Conservation (phyloP, 2,329 filamentous ascomycete genomes). For the Pezicula radicicola region DNA sequence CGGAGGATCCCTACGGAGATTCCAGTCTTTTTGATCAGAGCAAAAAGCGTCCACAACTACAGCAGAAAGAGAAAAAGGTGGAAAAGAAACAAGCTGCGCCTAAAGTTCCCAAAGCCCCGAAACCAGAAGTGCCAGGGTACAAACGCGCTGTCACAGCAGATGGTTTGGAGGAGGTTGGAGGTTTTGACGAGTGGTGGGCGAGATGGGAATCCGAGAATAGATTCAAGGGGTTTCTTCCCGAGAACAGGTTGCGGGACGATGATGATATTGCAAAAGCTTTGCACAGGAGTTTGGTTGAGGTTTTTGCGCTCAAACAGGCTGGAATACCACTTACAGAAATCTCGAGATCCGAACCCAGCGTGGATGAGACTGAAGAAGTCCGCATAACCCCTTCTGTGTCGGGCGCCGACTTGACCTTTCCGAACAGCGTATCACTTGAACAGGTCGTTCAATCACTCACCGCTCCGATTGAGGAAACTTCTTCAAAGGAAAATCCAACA, state of each 20-base stretch:
- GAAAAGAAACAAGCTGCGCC: slow-evolving; percentile 13
- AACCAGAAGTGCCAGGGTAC: slow-evolving; percentile 31
- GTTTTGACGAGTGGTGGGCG: slow-evolving; percentile 38
- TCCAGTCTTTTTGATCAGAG: slow-evolving; percentile 24
- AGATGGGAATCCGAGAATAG: slow-evolving; percentile 33
- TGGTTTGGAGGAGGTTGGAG: slow-evolving; percentile 51
- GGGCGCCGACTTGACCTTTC: slow-evolving; percentile 20
- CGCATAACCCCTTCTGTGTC: slow-evolving; percentile 19
- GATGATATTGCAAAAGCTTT: slow-evolving; percentile 39
- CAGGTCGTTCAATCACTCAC: slow-evolving; percentile 12
- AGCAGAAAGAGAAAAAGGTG: slow-evolving; percentile 2
- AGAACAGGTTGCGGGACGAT: slow-evolving; percentile 30
- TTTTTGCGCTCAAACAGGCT: slow-evolving; percentile 44
- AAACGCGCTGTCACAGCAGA: slow-evolving; percentile 45
- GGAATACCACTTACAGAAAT: slow-evolving; percentile 28
- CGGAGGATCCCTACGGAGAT: slow-evolving; percentile 43
- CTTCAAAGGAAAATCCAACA: slow-evolving; percentile 16
- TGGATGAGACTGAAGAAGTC: slow-evolving; percentile 20
- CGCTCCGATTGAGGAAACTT: slow-evolving; percentile 15
- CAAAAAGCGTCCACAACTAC: slow-evolving; percentile 9
- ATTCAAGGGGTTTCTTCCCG: slow-evolving; percentile 37
- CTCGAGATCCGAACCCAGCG: slow-evolving; percentile 9
- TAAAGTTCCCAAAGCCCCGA: slow-evolving; percentile 7
- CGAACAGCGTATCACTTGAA: slow-evolving; percentile 8
- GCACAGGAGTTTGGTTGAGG: slow-evolving; percentile 54